phyloP scores from a whole-genome alignment of 1,139 yeast genomes.

The Candida sanyaensis region DNA sequence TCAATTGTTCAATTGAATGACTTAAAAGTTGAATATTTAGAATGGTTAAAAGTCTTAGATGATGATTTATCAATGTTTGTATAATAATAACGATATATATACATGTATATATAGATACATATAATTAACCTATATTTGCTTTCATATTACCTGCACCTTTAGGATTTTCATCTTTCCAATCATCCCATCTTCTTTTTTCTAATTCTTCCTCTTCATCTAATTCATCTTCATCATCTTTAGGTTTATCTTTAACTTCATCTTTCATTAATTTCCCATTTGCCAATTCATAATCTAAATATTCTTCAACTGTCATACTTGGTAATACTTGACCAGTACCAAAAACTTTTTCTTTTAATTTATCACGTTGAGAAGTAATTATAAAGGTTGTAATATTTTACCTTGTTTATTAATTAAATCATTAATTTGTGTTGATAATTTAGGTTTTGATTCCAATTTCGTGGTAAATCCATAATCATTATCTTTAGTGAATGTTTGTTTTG shows the following conservation, averaged over 20 bases:
- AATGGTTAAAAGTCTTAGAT: slow-evolving; percentile 38
- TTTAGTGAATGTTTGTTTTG: slow-evolving; percentile 14
- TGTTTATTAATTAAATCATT: slow-evolving; percentile 54
- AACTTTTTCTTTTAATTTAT: slow-evolving; percentile 62
- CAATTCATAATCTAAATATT: slow-evolving; percentile 81
- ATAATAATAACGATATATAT: background rate
- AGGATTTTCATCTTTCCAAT: slow-evolving; percentile 83
- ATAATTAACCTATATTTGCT: slow-evolving; percentile 63
- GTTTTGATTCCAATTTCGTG: slow-evolving; percentile 51
- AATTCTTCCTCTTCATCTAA: slow-evolving; percentile 50
- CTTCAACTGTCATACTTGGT: slow-evolving; percentile 96
- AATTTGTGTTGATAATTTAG: slow-evolving; percentile 26
- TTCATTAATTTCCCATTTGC: slow-evolving; percentile 78
- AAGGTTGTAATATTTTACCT: slow-evolving; percentile 87
- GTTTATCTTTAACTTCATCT: slow-evolving; percentile 41
- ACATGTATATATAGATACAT: slow-evolving; percentile 4
- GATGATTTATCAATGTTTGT: slow-evolving; percentile 16
- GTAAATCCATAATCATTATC: slow-evolving; percentile 47
- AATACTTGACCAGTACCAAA: slow-evolving; percentile 90
- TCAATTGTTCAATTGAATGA: slow-evolving; percentile 32
- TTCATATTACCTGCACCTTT: slow-evolving; percentile 89
- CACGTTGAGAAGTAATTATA: slow-evolving; percentile 65
- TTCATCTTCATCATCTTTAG: slow-evolving; percentile 29
- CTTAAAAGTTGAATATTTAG: slow-evolving; percentile 33
- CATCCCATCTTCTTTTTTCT: slow-evolving; percentile 86